Evolutionary conservation across 805 yeast genomes (phyloP).

Genomic region (Wickerhamiella cacticola): DNA sequence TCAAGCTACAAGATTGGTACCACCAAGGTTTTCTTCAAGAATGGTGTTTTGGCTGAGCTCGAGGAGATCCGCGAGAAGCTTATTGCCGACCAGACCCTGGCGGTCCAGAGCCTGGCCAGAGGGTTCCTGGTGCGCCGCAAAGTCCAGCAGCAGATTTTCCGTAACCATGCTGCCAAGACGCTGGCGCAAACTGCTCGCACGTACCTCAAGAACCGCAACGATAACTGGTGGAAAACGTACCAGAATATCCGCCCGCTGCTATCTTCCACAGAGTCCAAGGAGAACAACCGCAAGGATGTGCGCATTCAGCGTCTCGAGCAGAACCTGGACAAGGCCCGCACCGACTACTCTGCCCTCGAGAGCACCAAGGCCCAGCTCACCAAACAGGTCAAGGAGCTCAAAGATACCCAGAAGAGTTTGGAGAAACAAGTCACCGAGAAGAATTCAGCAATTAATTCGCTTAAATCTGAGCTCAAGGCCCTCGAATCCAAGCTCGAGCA

Average conservation of each 20-base stretch:
- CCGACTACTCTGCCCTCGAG: slow-evolving; percentile 14
- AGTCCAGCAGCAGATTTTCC: slow-evolving; percentile 39
- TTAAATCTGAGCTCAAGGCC: slow-evolving; percentile 8
- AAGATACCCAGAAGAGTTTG: not conserved
- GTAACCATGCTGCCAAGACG: slow-evolving; percentile 57
- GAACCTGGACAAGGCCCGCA: slow-evolving; percentile 26
- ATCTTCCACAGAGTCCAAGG: slow-evolving; percentile 32
- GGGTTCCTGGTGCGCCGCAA: slow-evolving; percentile 49
- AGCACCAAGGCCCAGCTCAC: slow-evolving; percentile 16
- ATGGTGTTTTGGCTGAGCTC: slow-evolving; percentile 64
- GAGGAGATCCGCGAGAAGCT: slow-evolving; percentile 65
- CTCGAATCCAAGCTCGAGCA: not conserved
- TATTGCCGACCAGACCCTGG: slow-evolving; percentile 42
- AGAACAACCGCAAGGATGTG: slow-evolving; percentile 19
- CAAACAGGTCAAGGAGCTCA: slow-evolving; percentile 15
- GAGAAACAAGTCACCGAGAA: slow-evolving; percentile 5
- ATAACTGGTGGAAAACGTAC: slow-evolving; percentile 73
- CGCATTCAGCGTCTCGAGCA: slow-evolving; percentile 27
- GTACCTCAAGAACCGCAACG: slow-evolving; percentile 37
- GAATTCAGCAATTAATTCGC: not conserved
- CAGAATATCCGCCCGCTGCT: slow-evolving; percentile 64
- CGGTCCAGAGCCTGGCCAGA: slow-evolving; percentile 51
- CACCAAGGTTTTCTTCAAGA: slow-evolving; percentile 61
- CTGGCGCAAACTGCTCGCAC: slow-evolving; percentile 49
- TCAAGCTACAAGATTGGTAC: slow-evolving; percentile 55